These are phyloP conservation scores for Yamadazyma tumulicola DNA, from an alignment of 805 yeast genomes.

Conservation along the genomic window DNA sequence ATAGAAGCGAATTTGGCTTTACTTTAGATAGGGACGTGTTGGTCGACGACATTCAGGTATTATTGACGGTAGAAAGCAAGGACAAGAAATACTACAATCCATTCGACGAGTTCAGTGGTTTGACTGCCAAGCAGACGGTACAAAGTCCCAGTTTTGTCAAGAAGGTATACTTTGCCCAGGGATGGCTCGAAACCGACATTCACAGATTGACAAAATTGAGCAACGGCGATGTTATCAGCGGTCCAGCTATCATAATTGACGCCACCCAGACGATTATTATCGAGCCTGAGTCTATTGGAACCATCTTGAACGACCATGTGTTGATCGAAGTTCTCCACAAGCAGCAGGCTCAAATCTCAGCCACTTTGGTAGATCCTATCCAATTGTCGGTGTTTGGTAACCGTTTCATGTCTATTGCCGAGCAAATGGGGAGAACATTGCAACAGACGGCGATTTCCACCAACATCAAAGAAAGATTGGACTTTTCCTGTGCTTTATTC, in stretches of 20 bases:
- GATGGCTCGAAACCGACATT: slow-evolving; percentile 25
- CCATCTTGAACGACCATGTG: slow-evolving; percentile 26
- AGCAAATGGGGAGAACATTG: slow-evolving; percentile 43
- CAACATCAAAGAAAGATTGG: slow-evolving; percentile 43
- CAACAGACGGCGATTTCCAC: slow-evolving; percentile 46
- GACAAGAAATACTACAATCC: slow-evolving; percentile 51
- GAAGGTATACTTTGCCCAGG: slow-evolving; percentile 25
- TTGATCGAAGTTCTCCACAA: slow-evolving; percentile 27
- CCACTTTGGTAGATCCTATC: slow-evolving; percentile 30
- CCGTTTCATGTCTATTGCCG: slow-evolving; percentile 37
- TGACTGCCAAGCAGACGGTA: not conserved
- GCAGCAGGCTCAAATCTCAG: slow-evolving; percentile 19
- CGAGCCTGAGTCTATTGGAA: slow-evolving; percentile 30
- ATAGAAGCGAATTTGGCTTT: slow-evolving; percentile 35
- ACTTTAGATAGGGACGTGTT: slow-evolving; percentile 30
- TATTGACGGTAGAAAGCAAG: slow-evolving; percentile 60
- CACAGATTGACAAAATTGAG: slow-evolving; percentile 20
- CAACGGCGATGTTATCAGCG: slow-evolving; percentile 19
- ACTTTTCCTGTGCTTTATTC: slow-evolving; percentile 44
- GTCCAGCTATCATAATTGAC: slow-evolving; percentile 35
- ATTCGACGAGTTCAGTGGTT: slow-evolving; percentile 28
- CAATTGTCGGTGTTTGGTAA: slow-evolving; percentile 41
- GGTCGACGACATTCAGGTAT: slow-evolving; percentile 37
- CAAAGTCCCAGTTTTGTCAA: not conserved
- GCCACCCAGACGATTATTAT: slow-evolving; percentile 29